Conservation (phyloP, 352 stramenopile genomes). For the Phytophthora ramorum region DNA sequence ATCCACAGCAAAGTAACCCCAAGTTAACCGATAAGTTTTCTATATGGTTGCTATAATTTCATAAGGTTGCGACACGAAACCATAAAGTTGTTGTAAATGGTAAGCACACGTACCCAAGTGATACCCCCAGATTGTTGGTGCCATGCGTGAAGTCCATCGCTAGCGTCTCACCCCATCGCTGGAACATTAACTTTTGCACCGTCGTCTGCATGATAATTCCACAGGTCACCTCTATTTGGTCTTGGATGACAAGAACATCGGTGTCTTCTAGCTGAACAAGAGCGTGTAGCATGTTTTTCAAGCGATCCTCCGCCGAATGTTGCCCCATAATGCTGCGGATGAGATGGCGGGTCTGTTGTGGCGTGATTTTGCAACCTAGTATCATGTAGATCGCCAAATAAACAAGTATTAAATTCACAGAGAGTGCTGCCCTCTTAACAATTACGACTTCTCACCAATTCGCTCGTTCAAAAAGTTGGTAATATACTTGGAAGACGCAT, state of each 20-base stretch:
- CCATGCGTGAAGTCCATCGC: conserved; percentile 35
- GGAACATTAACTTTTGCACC: conserved; percentile 28
- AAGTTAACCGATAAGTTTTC: not conserved
- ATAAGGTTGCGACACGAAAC: not conserved
- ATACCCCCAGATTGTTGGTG: conserved; percentile 31
- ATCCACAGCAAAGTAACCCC: not conserved
- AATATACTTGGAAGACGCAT: not conserved
- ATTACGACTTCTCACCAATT: conserved; percentile 5
- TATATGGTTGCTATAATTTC: not conserved
- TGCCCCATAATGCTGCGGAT: conserved; percentile 13
- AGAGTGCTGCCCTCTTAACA: not conserved
- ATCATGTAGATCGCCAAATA: not conserved
- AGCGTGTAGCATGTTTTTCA: conserved; percentile 20
- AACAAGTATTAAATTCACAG: not conserved
- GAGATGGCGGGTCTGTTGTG: conserved; percentile 13
- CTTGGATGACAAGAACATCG: conserved; percentile 22
- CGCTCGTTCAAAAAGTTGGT: not conserved
- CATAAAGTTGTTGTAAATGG: not conserved
- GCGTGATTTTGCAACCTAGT: conserved; percentile 13
- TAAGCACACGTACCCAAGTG: conserved; percentile 18
- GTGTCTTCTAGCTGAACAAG: conserved; percentile 19
- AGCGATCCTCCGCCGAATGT: conserved; percentile 3
- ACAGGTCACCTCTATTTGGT: conserved; percentile 24
- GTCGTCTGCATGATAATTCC: conserved; percentile 22
- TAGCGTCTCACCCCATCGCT: conserved; percentile 24